Conservation (phyloP, 148 eudicot species). For the Fagopyrum tataricum region DNA sequence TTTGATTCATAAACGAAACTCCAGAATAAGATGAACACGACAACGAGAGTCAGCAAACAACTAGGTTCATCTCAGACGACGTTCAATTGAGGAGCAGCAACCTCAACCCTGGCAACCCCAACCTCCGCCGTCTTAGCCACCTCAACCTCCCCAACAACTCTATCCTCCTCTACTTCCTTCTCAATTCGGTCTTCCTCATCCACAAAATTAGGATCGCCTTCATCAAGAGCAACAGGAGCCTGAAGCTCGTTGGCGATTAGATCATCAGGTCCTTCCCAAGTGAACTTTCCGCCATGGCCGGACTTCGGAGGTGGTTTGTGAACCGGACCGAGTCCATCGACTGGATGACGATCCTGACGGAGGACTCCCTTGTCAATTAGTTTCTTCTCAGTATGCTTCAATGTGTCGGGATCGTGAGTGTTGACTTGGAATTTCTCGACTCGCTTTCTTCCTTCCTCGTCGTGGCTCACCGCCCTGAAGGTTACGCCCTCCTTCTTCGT, state of each 20-base stretch:
- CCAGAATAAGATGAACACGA: too few relatives aligned
- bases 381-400: slow-evolving; percentile 47
- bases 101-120: slow-evolving; percentile 69
- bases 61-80: not conserved
- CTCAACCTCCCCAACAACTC: slow-evolving; percentile 41
- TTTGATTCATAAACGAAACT: too few relatives aligned
- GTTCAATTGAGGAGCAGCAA: slow-evolving; percentile 32
- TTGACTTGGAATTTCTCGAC: slow-evolving; percentile 32
- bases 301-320: slow-evolving; percentile 50
- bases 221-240: slow-evolving; percentile 42
- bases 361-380: slow-evolving; percentile 56
- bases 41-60: not conserved
- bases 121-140: slow-evolving; percentile 45
- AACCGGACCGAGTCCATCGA: slow-evolving; percentile 30
- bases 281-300: slow-evolving; percentile 87
- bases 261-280: slow-evolving; percentile 74
- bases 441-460: slow-evolving; percentile 46
- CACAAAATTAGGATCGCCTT: slow-evolving; percentile 65
- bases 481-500: slow-evolving; percentile 30
- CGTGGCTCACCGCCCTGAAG: slow-evolving; percentile 33
- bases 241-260: slow-evolving; percentile 36
- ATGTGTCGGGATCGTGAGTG: slow-evolving; percentile 32
- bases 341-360: slow-evolving; percentile 58
- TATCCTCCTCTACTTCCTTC: slow-evolving; percentile 19
- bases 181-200: slow-evolving; percentile 41